Conservation (phyloP, 768 basidiomycete species). For the Lentinus tigrinus region DNA sequence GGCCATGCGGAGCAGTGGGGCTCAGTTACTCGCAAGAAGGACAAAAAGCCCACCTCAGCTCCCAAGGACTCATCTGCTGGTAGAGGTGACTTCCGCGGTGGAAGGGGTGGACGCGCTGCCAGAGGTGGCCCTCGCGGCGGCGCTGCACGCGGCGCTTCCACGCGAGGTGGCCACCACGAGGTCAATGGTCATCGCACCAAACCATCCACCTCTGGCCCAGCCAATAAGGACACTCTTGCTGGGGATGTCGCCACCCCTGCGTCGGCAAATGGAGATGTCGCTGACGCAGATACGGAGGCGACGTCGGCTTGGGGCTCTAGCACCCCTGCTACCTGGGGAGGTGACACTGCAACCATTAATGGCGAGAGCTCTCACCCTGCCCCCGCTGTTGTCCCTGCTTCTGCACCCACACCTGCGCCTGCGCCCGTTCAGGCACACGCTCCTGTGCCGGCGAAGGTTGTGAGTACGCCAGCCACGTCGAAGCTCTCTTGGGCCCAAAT, state of each 20-base stretch:
- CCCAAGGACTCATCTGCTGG: conserved; percentile 53
- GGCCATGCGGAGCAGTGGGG: conserved; percentile 81
- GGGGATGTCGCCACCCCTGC: conserved; percentile 29
- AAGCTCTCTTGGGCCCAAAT: conserved; percentile 88
- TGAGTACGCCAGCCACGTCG: conserved; percentile 66
- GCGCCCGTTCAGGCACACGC: conserved; percentile 27
- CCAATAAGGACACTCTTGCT: conserved; percentile 16
- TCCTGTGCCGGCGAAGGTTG: conserved; percentile 21
- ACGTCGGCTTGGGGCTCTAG: conserved; percentile 28
- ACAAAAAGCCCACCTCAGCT: conserved; percentile 61
- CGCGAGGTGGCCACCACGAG: conserved; percentile 49
- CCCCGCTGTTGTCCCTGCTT: conserved; percentile 31
- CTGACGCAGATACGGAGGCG: conserved; percentile 32
- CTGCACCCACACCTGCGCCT: conserved; percentile 30
- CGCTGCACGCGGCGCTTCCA: conserved; percentile 40
- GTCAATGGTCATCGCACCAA: conserved; percentile 35
- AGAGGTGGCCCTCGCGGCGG: conserved; percentile 46
- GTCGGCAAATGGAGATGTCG: conserved; percentile 23
- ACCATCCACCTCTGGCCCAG: conserved; percentile 28
- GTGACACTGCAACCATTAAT: conserved; percentile 25
- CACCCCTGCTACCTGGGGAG: conserved; percentile 30
- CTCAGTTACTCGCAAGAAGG: conserved; percentile 83
- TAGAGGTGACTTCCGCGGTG: conserved; percentile 59
- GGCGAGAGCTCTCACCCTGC: conserved; percentile 28
- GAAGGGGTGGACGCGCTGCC: conserved; percentile 62